Conservation (phyloP, 2,329 filamentous ascomycete species). For the Verticillium longisporum region DNA sequence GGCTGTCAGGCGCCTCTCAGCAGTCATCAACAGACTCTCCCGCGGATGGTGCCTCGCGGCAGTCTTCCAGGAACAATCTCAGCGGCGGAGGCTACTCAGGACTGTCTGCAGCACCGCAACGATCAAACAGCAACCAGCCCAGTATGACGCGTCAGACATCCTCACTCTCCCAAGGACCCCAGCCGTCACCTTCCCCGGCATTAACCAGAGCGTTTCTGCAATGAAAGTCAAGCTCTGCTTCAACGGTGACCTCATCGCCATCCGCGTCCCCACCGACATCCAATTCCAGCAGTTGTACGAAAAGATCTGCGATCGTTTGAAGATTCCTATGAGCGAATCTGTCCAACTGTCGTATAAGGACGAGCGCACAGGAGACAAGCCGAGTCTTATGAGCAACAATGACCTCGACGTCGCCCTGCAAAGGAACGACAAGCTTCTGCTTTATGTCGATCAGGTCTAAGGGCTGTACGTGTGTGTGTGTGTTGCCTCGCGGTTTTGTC, state of each 20-base stretch:
- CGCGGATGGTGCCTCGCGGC: slow-evolving; percentile 52
- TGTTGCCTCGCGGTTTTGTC: not conserved
- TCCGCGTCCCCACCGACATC: slow-evolving; percentile 79
- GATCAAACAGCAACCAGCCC: slow-evolving; percentile 26
- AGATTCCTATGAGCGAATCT: slow-evolving; percentile 61
- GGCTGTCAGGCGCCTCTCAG: slow-evolving; percentile 64
- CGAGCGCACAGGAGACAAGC: slow-evolving; percentile 68
- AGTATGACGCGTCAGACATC: slow-evolving; percentile 36
- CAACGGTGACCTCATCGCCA: slow-evolving; percentile 84
- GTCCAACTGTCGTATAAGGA: slow-evolving; percentile 82
- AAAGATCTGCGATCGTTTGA: slow-evolving; percentile 78
- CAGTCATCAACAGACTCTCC: slow-evolving; percentile 59
- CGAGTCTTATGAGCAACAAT: slow-evolving; percentile 68
- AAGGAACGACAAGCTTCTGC: slow-evolving; percentile 78
- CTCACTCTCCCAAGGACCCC: slow-evolving; percentile 44
- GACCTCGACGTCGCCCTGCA: slow-evolving; percentile 76
- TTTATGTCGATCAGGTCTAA: slow-evolving; percentile 57
- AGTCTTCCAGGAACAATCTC: slow-evolving; percentile 59
- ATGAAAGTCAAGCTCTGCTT: slow-evolving; percentile 97
- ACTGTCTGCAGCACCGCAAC: slow-evolving; percentile 43
- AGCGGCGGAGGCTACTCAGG: slow-evolving; percentile 49
- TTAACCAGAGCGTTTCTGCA: slow-evolving; percentile 40
- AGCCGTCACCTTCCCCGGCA: slow-evolving; percentile 48
- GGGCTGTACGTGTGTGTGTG: not conserved
- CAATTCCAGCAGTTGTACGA: slow-evolving; percentile 70